Evolutionary conservation across 2,329 filamentous ascomycete species (phyloP).

Genomic region (Fusarium staphyleae): DNA sequence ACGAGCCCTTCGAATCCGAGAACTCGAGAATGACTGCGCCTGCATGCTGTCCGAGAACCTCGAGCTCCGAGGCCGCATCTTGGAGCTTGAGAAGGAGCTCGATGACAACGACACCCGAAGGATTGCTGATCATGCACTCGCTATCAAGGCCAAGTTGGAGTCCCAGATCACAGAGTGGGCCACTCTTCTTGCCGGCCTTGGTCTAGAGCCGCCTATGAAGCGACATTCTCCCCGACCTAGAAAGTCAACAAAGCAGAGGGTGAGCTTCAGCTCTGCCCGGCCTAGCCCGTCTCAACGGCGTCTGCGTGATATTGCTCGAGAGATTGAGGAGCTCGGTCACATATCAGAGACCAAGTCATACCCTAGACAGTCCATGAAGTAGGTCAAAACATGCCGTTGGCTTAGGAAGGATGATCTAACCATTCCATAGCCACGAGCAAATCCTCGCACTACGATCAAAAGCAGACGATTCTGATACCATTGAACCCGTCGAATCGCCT

Average conservation of each 20-base stretch:
- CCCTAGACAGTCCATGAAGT: constrained; percentile 74
- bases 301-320: constrained; percentile 62
- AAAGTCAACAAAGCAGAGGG: constrained; percentile 51
- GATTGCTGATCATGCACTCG: constrained; percentile 70
- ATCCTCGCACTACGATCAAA: constrained; percentile 65
- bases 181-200: constrained; percentile 70
- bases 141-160: constrained; percentile 75
- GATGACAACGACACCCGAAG: constrained; percentile 66
- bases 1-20: constrained; percentile 78
- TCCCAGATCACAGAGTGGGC: constrained; percentile 75
- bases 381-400: constrained; percentile 42
- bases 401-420: constrained; percentile 43
- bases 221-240: constrained; percentile 51
- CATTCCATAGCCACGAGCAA: constrained; percentile 61
- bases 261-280: constrained; percentile 49
- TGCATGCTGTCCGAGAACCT: constrained; percentile 82
- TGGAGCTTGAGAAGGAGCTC: constrained; percentile 72
- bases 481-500: constrained; percentile 66
- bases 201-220: constrained; percentile 64
- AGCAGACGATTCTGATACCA: constrained; percentile 54
- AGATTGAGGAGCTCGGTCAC: constrained; percentile 58
- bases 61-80: constrained; percentile 71
- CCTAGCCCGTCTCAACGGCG: constrained; percentile 63
- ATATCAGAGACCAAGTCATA: constrained; percentile 75
- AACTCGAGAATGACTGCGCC: constrained; percentile 77